Percentiles rank a stretch among this genome's conserved stretches.
Evolutionary conservation across 805 yeast species (phyloP).

Genomic region (Kurtzmaniella fragi): DNA sequence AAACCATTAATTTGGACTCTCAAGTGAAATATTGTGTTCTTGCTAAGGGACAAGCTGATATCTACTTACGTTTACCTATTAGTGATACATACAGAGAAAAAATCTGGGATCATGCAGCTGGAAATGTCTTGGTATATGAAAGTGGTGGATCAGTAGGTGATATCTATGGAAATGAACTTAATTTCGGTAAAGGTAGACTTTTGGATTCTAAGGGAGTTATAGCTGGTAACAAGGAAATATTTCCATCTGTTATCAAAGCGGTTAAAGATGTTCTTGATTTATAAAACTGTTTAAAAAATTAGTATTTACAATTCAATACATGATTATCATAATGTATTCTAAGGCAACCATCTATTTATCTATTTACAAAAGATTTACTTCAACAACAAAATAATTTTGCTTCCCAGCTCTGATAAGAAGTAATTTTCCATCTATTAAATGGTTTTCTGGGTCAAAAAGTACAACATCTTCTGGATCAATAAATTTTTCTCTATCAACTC

Average conservation of each 20-base stretch:
- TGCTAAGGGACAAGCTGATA: conserved; percentile 87
- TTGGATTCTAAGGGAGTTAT: conserved; percentile 87
- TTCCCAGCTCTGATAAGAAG: conserved; percentile 75
- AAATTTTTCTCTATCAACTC: conserved; percentile 51
- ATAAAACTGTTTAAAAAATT: too few species aligned
- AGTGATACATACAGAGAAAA: conserved; percentile 77
- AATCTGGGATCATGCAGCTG: conserved; percentile 99
- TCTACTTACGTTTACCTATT: conserved; percentile 84
- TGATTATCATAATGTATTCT: too few species aligned
- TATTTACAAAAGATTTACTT: conserved; percentile 17
- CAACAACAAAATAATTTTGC: conserved; percentile 55
- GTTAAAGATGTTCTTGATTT: conserved; percentile 26
- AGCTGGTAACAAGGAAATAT: conserved; percentile 59
- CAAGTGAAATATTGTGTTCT: conserved; percentile 94
- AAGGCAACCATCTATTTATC: background rate
- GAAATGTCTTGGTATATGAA: conserved; percentile 78
- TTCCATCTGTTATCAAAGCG: conserved; percentile 45
- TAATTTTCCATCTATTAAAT: conserved; percentile 54
- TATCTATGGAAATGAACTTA: conserved; percentile 64
- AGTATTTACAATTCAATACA: too few species aligned
- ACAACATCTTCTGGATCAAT: conserved; percentile 45
- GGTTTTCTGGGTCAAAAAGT: conserved; percentile 40
- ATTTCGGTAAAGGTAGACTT: conserved; percentile 83
- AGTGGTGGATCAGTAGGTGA: conserved; percentile 92
- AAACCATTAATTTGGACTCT: conserved; percentile 80